Evolutionary conservation across 345 rosid genomes (phyloP), one percentile per base, ranked within the genome.

Genomic region (Boechera retrofracta): DNA sequence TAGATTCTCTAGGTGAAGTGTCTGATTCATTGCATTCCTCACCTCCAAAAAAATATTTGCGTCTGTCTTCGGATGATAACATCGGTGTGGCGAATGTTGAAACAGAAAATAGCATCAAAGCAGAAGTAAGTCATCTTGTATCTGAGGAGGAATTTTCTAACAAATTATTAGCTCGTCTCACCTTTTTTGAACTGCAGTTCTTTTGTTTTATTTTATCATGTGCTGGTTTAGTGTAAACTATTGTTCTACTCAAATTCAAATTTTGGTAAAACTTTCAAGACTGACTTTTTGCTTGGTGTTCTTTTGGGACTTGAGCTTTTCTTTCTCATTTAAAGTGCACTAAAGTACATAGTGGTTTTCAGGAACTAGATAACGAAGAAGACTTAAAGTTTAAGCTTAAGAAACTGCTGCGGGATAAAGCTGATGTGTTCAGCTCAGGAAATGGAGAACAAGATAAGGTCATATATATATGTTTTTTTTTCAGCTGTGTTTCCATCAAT

Each of bases 371-470:
- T 26, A 90, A 86, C 77, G 81, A 76, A 73, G 93, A 87, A 72
- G 94, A 92, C 63, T 63, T 92, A 74, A 89, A 90, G 81, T 52
- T 82, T 45, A 87, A 89, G 86, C 90, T 90, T 53, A 95, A 92
- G 81, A 93, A 82, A 63, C 65, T 79, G 71, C 77, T 91, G 64
- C 89, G 86, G 38, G 89, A 85, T 69, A 91, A 91, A 79, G 69
- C 83, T 56, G 99, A 92, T 83, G 86, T 64, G 41, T 92, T 95
- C 77, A 89, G 82, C 79, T 83, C 91, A 21, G 79, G 80, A 24
- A 83, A 83, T 72, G 74, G 71, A 4, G 91, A 86, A 77, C 82
- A 87, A 79, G 99, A 95, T 81, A 89, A 91, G 97, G 99, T 95
- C 64, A 71, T 64, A 57, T 28, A 21, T 69, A 36, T 24, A 11